Base-by-base conservation (phyloP, 805 yeast species). In the Pichia eremophila region DNA sequence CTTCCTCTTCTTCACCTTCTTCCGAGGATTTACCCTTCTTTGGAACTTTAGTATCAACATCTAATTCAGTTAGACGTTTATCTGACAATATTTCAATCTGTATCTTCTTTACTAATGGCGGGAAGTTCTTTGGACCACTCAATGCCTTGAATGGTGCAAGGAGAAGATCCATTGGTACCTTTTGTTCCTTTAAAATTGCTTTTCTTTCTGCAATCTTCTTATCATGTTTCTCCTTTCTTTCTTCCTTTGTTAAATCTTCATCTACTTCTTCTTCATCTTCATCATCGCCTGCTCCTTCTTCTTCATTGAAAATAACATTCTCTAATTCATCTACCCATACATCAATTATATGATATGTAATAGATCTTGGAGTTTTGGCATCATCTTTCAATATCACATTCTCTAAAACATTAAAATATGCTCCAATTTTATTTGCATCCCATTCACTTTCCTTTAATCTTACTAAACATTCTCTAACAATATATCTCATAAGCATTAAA, bases 331-430 rank as follows among this genome's bases (percentile, higher is more conserved):
- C 97, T 37, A 85, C 63, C 61, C 78, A 80, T 8, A 93, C 79
- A 66, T 93, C 98, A 51, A 85, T 73, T 39, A 91, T 65, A 68
- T 91, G 99, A 62, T 85, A 78, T 17, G 95, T 82, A 45, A 93
- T 73, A 25, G 93, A 93, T 54, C 75, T 77, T 40, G 95, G 83
- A 25, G 81, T 70, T 53, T 75, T 73, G 37, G 66, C 62, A 52
- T 78, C 80, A 7, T 82, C 84, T 52, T 82, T 75, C 43, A 83
- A 67, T 36, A 60, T 53, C 25, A 56, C 54, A 1, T 48, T 47
- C 17, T 52, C 54, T 18, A 62, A 49, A 37, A 73, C 71, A 2
- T 60, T 57, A 22, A 77, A 56, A 59, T 74, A 86, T 15, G 57
- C 56, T 0, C 62, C 66, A 2, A 86, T 70, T 41, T 75, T 56